Evolutionary conservation across 805 yeast genomes (phyloP).

Genomic region (Yamadazyma phyllophila): DNA sequence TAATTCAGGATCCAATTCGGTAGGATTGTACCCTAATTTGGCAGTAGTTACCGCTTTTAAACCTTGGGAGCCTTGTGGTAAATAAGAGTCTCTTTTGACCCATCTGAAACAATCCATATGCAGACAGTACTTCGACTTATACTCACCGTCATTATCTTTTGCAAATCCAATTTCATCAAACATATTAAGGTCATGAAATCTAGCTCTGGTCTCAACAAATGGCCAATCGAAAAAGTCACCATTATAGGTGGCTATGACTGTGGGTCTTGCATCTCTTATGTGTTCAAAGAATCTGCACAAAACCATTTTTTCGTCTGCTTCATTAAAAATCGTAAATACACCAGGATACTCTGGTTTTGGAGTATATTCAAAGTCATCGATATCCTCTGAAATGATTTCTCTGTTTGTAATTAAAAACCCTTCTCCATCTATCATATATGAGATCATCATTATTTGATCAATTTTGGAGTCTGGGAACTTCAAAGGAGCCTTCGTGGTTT

Average conservation of each 20-base stretch:
- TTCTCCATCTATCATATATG: conserved; percentile 98
- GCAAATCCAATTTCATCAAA: conserved; percentile 92
- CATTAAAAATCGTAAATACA: conserved; percentile 83
- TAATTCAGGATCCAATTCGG: conserved; percentile 93
- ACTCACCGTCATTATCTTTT: conserved; percentile 84
- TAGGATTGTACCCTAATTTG: conserved; percentile 92
- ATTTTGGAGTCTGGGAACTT: conserved; percentile 90
- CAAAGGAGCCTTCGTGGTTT: conserved; percentile 93
- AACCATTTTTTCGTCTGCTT: conserved; percentile 74
- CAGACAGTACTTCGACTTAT: conserved; percentile 85
- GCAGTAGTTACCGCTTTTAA: conserved; percentile 96
- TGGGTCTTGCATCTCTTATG: conserved; percentile 81
- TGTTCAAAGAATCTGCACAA: conserved; percentile 83
- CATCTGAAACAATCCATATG: conserved; percentile 98
- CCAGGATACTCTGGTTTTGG: conserved; percentile 98
- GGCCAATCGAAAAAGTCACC: conserved; percentile 99
- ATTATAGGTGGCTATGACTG: conserved; percentile 96
- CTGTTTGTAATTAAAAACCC: conserved; percentile 93
- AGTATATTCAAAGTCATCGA: conserved; percentile 95
- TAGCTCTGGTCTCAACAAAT: conserved; percentile 85
- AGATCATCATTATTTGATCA: conserved; percentile 98
- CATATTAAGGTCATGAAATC: conserved; percentile 82
- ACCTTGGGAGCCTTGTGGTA: conserved; percentile 99
- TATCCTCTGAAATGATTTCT: conserved; percentile 90
- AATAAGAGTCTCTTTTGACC: conserved; percentile 96